Evolutionary conservation across 257 asterid species (phyloP).

Genomic region (Plantago major): DNA sequence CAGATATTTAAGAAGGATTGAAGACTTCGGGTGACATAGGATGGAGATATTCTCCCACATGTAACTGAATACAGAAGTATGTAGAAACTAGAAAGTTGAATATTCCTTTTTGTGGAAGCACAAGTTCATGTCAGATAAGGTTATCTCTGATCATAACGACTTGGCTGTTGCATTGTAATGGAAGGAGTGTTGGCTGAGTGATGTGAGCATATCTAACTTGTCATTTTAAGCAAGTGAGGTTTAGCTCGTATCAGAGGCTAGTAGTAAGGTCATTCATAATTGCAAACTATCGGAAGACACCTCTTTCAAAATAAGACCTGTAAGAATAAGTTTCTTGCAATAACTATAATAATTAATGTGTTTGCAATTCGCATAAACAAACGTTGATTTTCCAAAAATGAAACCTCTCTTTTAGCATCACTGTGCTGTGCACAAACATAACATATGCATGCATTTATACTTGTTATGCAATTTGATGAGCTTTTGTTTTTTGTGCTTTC

Average conservation of each 20-base stretch:
- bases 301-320: background rate
- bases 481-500: conserved; percentile 9
- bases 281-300: background rate
- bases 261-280: conserved; percentile 5
- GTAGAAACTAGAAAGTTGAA: too few relatives aligned
- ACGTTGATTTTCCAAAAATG: conserved; percentile 6
- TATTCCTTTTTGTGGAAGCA: too few relatives aligned
- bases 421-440: background rate
- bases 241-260: conserved; percentile 9
- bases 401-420: conserved; percentile 8
- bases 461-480: conserved; percentile 6
- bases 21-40: too few relatives aligned
- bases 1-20: too few relatives aligned
- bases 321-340: conserved; percentile 3
- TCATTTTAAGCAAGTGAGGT: background rate
- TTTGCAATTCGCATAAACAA: conserved; percentile 6
- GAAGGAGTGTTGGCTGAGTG: conserved; percentile 14
- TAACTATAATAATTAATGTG: conserved; percentile 2
- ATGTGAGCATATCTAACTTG: conserved; percentile 4
- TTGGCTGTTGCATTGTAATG: too few relatives aligned
- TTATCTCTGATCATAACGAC: too few relatives aligned
- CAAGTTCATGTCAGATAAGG: too few relatives aligned
- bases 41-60: too few relatives aligned
- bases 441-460: background rate
- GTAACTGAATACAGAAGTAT: too few relatives aligned